A percentile compares a stretch with the other conserved stretches of the same genome.
Evolutionary conservation across 306 rosid species (phyloP).

Genomic region (Inga leiocalycina): DNA sequence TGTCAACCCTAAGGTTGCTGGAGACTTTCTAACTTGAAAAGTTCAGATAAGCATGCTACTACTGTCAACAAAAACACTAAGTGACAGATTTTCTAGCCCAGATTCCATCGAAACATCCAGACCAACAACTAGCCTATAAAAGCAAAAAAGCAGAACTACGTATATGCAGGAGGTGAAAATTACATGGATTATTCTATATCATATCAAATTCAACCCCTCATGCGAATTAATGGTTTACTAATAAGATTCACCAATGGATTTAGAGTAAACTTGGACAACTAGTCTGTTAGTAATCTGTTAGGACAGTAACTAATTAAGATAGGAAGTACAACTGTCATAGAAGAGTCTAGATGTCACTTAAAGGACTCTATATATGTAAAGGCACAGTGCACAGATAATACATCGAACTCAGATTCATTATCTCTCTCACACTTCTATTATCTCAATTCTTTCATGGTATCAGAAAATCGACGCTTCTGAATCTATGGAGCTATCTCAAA

Average conservation of each 20-base stretch:
- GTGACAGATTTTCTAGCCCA: neutral
- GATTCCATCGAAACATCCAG: neutral
- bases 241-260: neutral
- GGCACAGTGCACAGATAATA: too few relatives aligned
- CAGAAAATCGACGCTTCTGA: too few relatives aligned
- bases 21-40: neutral
- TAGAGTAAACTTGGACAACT: neutral
- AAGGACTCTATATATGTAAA: too few relatives aligned
- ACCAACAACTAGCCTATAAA: neutral
- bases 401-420: too few relatives aligned
- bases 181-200: neutral
- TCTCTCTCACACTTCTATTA: too few relatives aligned
- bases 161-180: neutral
- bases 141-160: neutral
- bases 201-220: neutral
- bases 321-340: too few relatives aligned
- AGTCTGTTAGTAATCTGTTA: too few relatives aligned
- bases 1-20: slow-evolving; percentile 6
- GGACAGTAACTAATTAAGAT: too few relatives aligned
- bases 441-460: too few relatives aligned
- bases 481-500: too few relatives aligned
- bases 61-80: neutral
- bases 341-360: too few relatives aligned
- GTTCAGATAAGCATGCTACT: neutral
- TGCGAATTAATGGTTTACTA: neutral